phyloP scores from a whole-genome alignment of 306 rosid genomes.

The Datisca glomerata region DNA sequence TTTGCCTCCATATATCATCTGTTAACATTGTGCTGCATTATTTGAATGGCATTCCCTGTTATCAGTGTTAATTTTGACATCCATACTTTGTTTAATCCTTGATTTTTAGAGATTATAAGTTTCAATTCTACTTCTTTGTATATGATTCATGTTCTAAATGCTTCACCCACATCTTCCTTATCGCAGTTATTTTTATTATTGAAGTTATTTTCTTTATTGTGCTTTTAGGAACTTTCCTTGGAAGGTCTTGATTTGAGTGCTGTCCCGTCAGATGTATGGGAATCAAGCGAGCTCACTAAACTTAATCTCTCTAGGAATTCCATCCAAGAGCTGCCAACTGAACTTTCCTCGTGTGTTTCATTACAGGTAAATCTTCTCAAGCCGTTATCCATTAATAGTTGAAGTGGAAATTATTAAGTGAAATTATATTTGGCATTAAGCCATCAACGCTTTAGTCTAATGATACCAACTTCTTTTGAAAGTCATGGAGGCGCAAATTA shows the following conservation, averaged over 20 bases:
- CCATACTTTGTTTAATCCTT: too few relatives aligned
- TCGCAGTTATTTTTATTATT: too few relatives aligned
- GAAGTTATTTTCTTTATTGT: too few relatives aligned
- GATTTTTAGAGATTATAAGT: too few relatives aligned
- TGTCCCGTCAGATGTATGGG: slow-evolving; percentile 84
- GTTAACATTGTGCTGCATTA: too few relatives aligned
- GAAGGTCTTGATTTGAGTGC: slow-evolving; percentile 60
- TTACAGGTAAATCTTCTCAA: slow-evolving; percentile 40
- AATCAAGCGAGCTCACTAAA: slow-evolving; percentile 53
- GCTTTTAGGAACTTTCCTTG: slow-evolving; percentile 72
- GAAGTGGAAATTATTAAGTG: neutral
- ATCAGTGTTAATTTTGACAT: too few relatives aligned
- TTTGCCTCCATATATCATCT: too few relatives aligned
- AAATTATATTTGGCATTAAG: slow-evolving; percentile 1
- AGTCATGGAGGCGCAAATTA: neutral
- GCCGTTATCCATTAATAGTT: neutral
- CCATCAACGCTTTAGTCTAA: neutral
- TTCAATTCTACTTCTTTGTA: too few relatives aligned
- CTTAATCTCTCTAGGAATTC: slow-evolving; percentile 70
- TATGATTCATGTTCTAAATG: too few relatives aligned
- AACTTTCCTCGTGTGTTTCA: slow-evolving; percentile 64
- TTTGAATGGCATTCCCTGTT: too few relatives aligned
- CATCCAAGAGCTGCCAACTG: slow-evolving; percentile 72
- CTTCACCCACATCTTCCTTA: too few relatives aligned
- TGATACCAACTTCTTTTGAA: neutral